Conservation (phyloP, 2,329 filamentous ascomycete genomes). For the Dactylellina drechsleri region DNA sequence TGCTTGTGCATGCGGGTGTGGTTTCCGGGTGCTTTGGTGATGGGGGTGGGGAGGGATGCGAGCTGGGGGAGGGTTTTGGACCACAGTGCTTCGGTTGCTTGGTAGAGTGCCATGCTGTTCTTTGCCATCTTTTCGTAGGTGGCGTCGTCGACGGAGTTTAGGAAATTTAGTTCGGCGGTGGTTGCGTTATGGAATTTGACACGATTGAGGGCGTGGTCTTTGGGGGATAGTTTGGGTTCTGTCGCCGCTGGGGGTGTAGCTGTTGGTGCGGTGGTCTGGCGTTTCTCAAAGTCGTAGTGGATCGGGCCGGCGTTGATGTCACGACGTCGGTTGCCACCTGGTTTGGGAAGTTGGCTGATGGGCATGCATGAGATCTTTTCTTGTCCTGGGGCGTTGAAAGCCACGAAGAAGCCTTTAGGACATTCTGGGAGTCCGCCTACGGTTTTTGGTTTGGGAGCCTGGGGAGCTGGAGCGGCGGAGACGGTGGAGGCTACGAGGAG, state of each 20-base stretch:
- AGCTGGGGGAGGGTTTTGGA: conserved; percentile 56
- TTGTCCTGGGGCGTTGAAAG: conserved; percentile 8
- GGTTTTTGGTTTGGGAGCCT: background rate
- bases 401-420: background rate
- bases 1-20: background rate
- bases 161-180: conserved; percentile 21
- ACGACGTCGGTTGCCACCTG: background rate
- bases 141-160: conserved; percentile 20
- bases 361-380: background rate
- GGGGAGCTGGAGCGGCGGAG: conserved; percentile 10
- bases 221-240: conserved; percentile 16
- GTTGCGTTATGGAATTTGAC: conserved; percentile 33
- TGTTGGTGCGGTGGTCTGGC: background rate
- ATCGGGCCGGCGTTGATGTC: background rate
- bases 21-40: conserved; percentile 9
- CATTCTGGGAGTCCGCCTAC: conserved; percentile 1
- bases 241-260: conserved; percentile 6
- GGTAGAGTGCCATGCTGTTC: conserved; percentile 63
- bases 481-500: conserved; percentile 18
- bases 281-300: background rate
- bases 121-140: conserved; percentile 57
- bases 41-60: conserved; percentile 12
- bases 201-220: conserved; percentile 30
- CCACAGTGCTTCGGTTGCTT: conserved; percentile 63
- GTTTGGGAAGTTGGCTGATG: background rate